Evolutionary conservation across 1,284 basidiomycete genomes (phyloP).

Genomic region (Kalmanozyma brasiliensis): DNA sequence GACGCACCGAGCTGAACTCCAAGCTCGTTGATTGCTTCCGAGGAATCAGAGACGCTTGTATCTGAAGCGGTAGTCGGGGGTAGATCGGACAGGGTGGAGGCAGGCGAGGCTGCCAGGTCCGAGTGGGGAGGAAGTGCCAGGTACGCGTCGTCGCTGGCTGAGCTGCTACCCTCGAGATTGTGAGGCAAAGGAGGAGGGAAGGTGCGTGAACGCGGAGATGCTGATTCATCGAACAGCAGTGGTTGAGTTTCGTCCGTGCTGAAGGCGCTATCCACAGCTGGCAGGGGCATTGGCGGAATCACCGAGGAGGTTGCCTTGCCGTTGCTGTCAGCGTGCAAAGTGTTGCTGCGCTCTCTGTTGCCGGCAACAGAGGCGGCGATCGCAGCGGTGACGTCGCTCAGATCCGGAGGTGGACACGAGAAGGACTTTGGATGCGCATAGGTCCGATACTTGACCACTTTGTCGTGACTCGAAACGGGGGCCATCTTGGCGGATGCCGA

Average conservation of each 20-base stretch:
- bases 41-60: conserved; percentile 8
- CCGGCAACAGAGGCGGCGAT: conserved; percentile 8
- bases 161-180: conserved; percentile 5
- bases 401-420: conserved; percentile 15
- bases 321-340: neutral
- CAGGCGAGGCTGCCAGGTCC: conserved; percentile 17
- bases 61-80: conserved; percentile 3
- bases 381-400: conserved; percentile 8
- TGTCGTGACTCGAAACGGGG: conserved; percentile 22
- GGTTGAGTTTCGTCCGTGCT: conserved; percentile 7
- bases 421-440: conserved; percentile 43
- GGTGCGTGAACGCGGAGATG: conserved; percentile 10
- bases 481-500: conserved; percentile 31
- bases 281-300: conserved; percentile 2
- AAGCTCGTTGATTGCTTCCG: conserved; percentile 6
- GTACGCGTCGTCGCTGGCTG: conserved; percentile 16
- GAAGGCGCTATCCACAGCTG: conserved; percentile 5
- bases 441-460: conserved; percentile 28
- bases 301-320: neutral
- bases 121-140: conserved; percentile 19
- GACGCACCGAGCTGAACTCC: conserved; percentile 23
- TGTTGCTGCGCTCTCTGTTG: neutral
- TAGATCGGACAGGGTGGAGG: conserved; percentile 14
- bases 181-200: neutral
- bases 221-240: neutral